These are phyloP conservation scores for Saccharomyces hybrid DNA, from an alignment of 1,139 yeast genomes.

Conservation along the genomic window DNA sequence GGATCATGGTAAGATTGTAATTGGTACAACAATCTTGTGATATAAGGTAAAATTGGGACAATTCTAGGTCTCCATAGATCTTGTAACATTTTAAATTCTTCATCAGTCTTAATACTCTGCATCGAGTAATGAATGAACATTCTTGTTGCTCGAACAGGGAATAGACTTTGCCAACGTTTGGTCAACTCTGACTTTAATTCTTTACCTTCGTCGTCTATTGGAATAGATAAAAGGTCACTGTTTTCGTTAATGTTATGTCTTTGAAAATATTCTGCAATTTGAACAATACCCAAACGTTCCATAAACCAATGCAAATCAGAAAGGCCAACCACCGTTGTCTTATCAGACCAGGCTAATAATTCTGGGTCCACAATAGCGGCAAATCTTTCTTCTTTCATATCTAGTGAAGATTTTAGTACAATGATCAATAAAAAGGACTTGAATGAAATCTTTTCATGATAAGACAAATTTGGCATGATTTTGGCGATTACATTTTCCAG, in stretches of 20 bases:
- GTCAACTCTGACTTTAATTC: constrained; percentile 66
- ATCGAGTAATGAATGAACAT: constrained; percentile 91
- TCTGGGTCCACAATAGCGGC: constrained; percentile 89
- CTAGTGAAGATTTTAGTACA: constrained; percentile 74
- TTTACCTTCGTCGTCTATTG: constrained; percentile 89
- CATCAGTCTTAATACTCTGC: constrained; percentile 74
- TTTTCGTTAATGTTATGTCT: constrained; percentile 70
- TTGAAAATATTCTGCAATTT: constrained; percentile 83
- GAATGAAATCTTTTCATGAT: constrained; percentile 89
- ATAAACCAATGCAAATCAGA: constrained; percentile 92
- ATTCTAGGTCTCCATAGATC: constrained; percentile 89
- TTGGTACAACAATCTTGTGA: constrained; percentile 77
- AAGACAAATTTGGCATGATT: constrained; percentile 67
- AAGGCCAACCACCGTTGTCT: constrained; percentile 80
- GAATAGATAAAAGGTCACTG: constrained; percentile 65
- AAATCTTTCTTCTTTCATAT: constrained; percentile 64
- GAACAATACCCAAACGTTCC: constrained; percentile 93
- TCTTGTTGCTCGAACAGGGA: constrained; percentile 93
- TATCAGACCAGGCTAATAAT: constrained; percentile 85
- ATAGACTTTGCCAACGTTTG: constrained; percentile 87
- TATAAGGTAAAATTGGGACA: constrained; percentile 85
- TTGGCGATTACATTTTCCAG: constrained; percentile 73
- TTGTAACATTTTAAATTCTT: constrained; percentile 65
- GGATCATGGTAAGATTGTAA: constrained; percentile 94
- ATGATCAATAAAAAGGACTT: constrained; percentile 86